Base-by-base conservation (phyloP, 2,329 filamentous ascomycete genomes). In the Dactylella cylindrospora region DNA sequence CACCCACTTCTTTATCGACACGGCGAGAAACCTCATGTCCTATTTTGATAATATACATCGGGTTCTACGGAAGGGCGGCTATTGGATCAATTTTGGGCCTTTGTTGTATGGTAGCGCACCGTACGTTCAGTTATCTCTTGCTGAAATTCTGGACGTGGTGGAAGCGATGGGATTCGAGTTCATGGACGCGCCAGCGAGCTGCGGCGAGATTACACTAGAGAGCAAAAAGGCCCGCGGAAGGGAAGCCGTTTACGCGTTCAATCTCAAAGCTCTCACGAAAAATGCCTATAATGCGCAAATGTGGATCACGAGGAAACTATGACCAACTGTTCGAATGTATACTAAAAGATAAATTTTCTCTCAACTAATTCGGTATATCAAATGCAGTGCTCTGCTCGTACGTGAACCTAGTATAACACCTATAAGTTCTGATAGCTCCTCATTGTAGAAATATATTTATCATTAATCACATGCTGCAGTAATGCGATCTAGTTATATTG, bases 1-100 rank as follows among this genome's bases (percentile, higher is more conserved):
- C 0, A 81, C 80, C 0, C 75, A 81, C 35, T 83, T 82, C 70
- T 82, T 83, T 70, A 81, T 83, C 65, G 80, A 83, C 66, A 83
- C 80, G 0, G 80, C 80, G 0, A 74, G 79, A 0, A 82, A 82
- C 49, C 68, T 81, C 1, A 73, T 81, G 68, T 71, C 67, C 0
- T 83, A 82, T 60, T 72, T 82, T 4, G 78, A 82, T 28, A 80
- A 75, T 0, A 81, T 81, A 35, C 72, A 77, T 43, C 69, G 68
- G 0, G 66, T 79, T 0, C 72, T 83, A 2, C 74, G 71, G 35
- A 68, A 69, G 0, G 79, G 78, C 0, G 80, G 79, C 0, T 68
- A 73, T 28, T 82, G 80, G 80, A 70, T 82, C 19, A 83, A 82
- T 43, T 73, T 81, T 0, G 80, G 79, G 0, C 80, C 80, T 0